phyloP scores from a whole-genome alignment of 2,329 filamentous ascomycete genomes.

The Blastomyces silverae region DNA sequence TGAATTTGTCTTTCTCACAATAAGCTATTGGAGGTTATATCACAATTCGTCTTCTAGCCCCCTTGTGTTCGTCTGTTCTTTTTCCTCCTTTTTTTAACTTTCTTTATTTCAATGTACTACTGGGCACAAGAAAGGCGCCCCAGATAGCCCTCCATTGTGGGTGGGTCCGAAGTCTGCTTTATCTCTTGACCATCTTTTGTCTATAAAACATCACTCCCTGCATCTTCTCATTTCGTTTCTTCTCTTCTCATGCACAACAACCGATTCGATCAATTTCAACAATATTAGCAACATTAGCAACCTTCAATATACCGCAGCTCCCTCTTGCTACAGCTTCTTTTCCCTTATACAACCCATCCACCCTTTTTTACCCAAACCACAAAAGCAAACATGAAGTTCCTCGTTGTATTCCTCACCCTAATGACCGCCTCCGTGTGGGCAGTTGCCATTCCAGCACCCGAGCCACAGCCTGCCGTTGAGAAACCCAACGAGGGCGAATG shows the following conservation, averaged over 20 bases:
- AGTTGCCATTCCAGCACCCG: conserved; percentile 23
- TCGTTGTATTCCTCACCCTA: conserved; percentile 38
- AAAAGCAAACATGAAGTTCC: conserved; percentile 45
- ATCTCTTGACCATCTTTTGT: background rate
- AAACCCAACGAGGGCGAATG: conserved; percentile 10
- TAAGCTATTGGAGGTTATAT: conserved; percentile 10
- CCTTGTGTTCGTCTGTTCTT: conserved; percentile 3
- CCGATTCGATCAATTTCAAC: conserved; percentile 2
- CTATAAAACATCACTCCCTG: conserved; percentile 11
- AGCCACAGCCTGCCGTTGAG: conserved; percentile 5
- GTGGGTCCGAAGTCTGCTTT: background rate
- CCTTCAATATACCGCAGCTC: conserved; percentile 12
- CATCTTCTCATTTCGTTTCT: conserved; percentile 1
- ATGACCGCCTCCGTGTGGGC: conserved; percentile 36
- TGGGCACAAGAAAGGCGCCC: background rate
- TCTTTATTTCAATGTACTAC: conserved; percentile 12
- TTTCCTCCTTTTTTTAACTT: conserved; percentile 7
- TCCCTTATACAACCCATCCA: conserved; percentile 16
- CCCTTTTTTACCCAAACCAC: conserved; percentile 15
- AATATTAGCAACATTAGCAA: background rate
- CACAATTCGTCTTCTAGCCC: background rate
- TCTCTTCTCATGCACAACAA: background rate
- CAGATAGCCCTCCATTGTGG: conserved; percentile 1
- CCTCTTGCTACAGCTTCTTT: conserved; percentile 16
- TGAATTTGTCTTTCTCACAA: conserved; percentile 9